phyloP scores from a whole-genome alignment of 164 flowering plant genomes.

The Annona cherimola region DNA sequence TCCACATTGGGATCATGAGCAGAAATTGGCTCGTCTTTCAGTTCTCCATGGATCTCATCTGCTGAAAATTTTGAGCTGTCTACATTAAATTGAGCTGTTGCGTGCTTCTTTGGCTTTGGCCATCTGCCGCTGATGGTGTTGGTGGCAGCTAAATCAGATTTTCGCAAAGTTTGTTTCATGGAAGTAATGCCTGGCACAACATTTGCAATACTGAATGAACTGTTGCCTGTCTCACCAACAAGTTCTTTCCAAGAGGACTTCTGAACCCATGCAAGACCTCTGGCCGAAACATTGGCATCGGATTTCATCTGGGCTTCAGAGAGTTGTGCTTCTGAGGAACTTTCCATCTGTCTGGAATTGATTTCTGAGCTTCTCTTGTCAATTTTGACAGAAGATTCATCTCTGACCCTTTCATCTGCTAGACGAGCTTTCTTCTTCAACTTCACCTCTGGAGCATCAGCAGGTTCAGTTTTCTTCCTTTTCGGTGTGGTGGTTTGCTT shows the following conservation, averaged over 20 bases:
- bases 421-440: conserved; percentile 32
- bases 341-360: conserved; percentile 11
- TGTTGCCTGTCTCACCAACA: conserved; percentile 29
- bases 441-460: conserved; percentile 1
- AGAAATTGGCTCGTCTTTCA: conserved; percentile 2
- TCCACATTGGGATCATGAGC: conserved; percentile 1
- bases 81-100: conserved; percentile 6
- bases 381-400: conserved; percentile 15
- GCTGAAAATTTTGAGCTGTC: conserved; percentile 8
- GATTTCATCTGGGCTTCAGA: conserved; percentile 13
- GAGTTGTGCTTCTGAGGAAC: conserved; percentile 7
- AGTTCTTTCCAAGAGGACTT: conserved; percentile 61
- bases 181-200: conserved; percentile 32
- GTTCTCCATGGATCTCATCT: conserved; percentile 8
- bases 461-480: conserved; percentile 11
- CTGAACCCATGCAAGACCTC: conserved; percentile 26
- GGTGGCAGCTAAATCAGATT: conserved; percentile 8
- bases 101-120: conserved; percentile 3
- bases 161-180: conserved; percentile 15
- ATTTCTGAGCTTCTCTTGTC: conserved; percentile 13
- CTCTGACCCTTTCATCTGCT: conserved; percentile 14
- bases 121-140: neutral
- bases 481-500: conserved; percentile 17
- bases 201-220: conserved; percentile 57
- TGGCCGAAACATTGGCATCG: conserved; percentile 13